A percentile compares a stretch with the other conserved stretches of the same genome.
Conservation (phyloP, 2,329 filamentous ascomycete species). For the Colletotrichum falcatum region DNA sequence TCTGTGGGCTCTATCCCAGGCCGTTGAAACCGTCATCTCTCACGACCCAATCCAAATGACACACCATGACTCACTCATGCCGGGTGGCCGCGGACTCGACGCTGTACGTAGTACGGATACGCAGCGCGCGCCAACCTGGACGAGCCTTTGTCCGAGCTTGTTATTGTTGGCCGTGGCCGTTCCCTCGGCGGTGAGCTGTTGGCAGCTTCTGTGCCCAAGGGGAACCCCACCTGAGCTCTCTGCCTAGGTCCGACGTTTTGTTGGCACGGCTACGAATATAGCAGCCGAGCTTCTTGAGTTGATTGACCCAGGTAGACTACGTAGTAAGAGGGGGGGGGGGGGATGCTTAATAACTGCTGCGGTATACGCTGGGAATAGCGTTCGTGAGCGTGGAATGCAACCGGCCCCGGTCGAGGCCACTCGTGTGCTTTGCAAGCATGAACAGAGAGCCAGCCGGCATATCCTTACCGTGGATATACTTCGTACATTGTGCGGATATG, state of each 20-base stretch:
- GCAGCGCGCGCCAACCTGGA: slow-evolving; percentile 12
- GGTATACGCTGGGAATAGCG: slow-evolving; percentile 14
- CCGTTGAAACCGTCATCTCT: slow-evolving; percentile 1
- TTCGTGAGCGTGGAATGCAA: neutral
- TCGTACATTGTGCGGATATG: too few species aligned
- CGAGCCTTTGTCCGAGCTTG: slow-evolving; percentile 17
- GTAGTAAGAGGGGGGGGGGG: too few species aligned
- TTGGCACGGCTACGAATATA: neutral
- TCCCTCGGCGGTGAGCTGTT: slow-evolving; percentile 10
- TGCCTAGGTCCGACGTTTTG: slow-evolving; percentile 7
- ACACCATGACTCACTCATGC: slow-evolving; percentile 32
- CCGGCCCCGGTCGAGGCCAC: neutral
- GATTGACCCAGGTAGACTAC: too few species aligned
- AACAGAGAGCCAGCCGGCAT: neutral
- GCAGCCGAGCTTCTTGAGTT: neutral
- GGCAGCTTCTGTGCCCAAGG: slow-evolving; percentile 21
- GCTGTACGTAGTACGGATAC: neutral
- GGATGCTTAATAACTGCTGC: neutral
- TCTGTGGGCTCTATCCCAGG: neutral
- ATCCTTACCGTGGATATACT: too few species aligned
- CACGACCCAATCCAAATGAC: slow-evolving; percentile 9
- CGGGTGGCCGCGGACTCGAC: neutral
- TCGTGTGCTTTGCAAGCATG: neutral
- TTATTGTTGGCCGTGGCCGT: slow-evolving; percentile 24
- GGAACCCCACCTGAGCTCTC: slow-evolving; percentile 28